phyloP scores from a whole-genome alignment of 495 filamentous ascomycete species.

The Lophiostoma macrostomum region DNA sequence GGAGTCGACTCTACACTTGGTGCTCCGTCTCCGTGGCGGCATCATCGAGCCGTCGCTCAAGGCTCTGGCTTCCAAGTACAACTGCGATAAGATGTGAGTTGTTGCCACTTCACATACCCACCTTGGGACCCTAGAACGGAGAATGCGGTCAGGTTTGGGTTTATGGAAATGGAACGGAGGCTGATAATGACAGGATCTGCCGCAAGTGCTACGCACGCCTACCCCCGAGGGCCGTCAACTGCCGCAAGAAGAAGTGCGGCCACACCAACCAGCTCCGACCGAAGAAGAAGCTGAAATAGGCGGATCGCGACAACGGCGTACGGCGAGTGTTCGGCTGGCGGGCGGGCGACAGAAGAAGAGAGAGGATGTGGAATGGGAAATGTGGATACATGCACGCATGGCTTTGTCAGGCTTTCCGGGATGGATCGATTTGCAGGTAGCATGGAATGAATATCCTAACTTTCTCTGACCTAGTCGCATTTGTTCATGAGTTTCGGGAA shows the following conservation, averaged over 20 bases:
- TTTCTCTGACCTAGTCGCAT: too few species aligned
- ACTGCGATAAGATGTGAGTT: conserved; percentile 91
- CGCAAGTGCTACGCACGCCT: conserved; percentile 99
- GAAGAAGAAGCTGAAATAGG: conserved; percentile 99
- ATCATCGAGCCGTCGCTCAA: conserved; percentile 99
- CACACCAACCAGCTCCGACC: conserved; percentile 99
- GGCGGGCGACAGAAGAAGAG: neutral
- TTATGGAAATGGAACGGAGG: neutral
- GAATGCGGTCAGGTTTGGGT: neutral
- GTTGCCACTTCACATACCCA: too few species aligned
- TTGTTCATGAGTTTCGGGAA: too few species aligned
- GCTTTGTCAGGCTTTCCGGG: too few species aligned
- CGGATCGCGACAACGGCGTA: conserved; percentile 42
- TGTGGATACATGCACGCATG: conserved; percentile 1
- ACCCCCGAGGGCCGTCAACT: conserved; percentile 97
- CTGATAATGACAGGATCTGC: conserved; percentile 63
- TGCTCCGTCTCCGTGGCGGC: conserved; percentile 98
- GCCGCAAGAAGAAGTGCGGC: conserved; percentile 99
- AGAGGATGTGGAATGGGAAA: neutral
- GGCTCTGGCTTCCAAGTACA: conserved; percentile 97
- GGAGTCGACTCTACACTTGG: conserved; percentile 98
- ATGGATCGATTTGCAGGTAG: too few species aligned
- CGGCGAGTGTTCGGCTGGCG: conserved; percentile 7
- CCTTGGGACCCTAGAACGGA: too few species aligned
- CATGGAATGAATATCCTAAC: too few species aligned